Conservation (phyloP, 371 early-diverging fungal species). For the Mortierella sp. region DNA sequence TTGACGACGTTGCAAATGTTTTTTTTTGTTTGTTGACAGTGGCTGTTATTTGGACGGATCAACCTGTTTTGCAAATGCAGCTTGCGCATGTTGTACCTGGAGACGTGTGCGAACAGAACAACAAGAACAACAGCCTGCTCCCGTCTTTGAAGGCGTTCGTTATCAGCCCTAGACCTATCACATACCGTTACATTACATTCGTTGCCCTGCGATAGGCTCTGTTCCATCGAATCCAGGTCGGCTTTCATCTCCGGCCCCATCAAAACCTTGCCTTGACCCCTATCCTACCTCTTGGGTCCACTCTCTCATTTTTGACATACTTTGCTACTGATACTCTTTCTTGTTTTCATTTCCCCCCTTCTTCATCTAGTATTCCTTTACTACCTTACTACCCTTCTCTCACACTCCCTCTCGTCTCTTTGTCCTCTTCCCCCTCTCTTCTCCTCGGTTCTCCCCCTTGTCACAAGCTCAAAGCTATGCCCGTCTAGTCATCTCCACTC, state of each 20-base stretch:
- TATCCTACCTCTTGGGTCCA: neutral
- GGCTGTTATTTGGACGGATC: neutral
- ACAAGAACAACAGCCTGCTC: neutral
- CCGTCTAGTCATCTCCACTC: neutral
- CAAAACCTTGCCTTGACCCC: neutral
- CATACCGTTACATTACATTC: neutral
- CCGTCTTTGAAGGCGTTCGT: neutral
- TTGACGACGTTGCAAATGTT: neutral
- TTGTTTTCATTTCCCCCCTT: neutral
- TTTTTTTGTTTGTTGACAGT: neutral
- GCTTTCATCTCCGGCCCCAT: slow-evolving; percentile 4
- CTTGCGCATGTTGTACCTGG: neutral
- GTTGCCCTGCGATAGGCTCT: neutral
- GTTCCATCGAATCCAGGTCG: neutral
- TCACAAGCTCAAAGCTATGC: neutral
- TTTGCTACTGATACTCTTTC: neutral
- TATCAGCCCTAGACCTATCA: neutral
- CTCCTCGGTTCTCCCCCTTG: neutral
- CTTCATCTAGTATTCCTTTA: neutral
- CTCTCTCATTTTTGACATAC: neutral
- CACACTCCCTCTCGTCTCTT: no score
- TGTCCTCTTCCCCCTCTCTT: neutral
- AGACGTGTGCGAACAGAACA: no score
- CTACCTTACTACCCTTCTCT: neutral
- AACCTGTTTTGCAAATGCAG: neutral